Evolutionary conservation across 2,329 filamentous ascomycete species (phyloP).

Genomic region (Alternaria gaisen): DNA sequence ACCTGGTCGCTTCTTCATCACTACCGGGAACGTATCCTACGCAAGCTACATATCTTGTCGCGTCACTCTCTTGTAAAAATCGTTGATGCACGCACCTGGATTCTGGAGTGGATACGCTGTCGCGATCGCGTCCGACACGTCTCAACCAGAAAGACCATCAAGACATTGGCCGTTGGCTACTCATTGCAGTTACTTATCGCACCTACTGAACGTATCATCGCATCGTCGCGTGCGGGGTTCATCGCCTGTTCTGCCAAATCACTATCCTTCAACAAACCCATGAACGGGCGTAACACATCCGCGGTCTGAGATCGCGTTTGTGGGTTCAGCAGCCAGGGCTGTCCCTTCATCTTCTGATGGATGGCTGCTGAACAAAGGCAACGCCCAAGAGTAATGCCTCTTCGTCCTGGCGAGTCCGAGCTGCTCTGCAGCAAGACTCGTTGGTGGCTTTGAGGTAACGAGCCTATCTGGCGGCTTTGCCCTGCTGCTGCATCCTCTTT

Average conservation of each 20-base stretch:
- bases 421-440: conserved; percentile 25
- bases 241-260: not conserved
- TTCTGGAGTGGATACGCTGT: not conserved
- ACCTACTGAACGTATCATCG: not conserved
- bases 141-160: not conserved
- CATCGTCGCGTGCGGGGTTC: not conserved
- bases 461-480: conserved; percentile 46
- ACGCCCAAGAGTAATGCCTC: conserved; percentile 41
- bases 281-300: conserved; percentile 33
- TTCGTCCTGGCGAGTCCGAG: conserved; percentile 9
- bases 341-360: conserved; percentile 32
- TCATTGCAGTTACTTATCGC: not conserved
- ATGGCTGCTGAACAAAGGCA: conserved; percentile 50
- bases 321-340: conserved; percentile 43
- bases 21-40: no score
- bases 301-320: conserved; percentile 36
- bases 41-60: not conserved
- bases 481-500: conserved; percentile 36
- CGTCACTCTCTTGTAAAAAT: not conserved
- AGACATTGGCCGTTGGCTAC: no score
- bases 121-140: not conserved
- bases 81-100: not conserved
- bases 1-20: not conserved
- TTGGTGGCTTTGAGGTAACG: conserved; percentile 23
- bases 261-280: not conserved